Evolutionary conservation across 2,329 filamentous ascomycete genomes (phyloP).

Genomic region (Stagonosporopsis cucurbitacearum): DNA sequence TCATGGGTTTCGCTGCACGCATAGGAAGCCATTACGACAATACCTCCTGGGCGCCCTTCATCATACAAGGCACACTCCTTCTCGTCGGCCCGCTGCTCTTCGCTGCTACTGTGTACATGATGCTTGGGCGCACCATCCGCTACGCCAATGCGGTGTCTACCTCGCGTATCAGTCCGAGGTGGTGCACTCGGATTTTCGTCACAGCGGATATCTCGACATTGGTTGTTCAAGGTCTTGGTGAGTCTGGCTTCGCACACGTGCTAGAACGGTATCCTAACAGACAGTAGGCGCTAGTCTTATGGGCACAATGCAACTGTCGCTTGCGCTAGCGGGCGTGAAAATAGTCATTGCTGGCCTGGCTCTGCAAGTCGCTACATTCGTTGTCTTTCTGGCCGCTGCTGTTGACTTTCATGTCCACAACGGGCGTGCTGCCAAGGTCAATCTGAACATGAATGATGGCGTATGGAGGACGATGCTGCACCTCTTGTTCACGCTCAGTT

Average conservation of each 20-base stretch:
- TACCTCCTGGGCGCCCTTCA: conserved; percentile 48
- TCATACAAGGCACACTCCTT: conserved; percentile 51
- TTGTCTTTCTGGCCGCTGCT: conserved; percentile 39
- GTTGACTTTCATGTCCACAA: conserved; percentile 41
- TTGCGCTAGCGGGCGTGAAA: conserved; percentile 43
- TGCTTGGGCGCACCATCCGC: conserved; percentile 50
- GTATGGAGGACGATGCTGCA: conserved; percentile 39
- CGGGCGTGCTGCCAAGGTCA: conserved; percentile 7
- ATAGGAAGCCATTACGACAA: conserved; percentile 48
- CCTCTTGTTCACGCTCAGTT: conserved; percentile 55
- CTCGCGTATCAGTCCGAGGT: conserved; percentile 35
- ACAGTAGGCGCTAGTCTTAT: conserved; percentile 41
- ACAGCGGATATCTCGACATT: conserved; percentile 38
- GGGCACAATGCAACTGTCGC: conserved; percentile 42
- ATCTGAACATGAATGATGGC: not conserved
- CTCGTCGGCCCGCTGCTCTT: conserved; percentile 56
- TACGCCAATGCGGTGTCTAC: conserved; percentile 35
- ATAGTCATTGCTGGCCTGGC: conserved; percentile 44
- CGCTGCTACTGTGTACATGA: conserved; percentile 57
- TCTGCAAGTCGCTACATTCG: conserved; percentile 44
- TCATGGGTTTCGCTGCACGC: conserved; percentile 51
- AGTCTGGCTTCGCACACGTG: not conserved
- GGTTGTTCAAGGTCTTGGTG: conserved; percentile 41
- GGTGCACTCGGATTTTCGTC: conserved; percentile 41
- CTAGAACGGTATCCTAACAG: not conserved